Evolutionary conservation across 1,284 basidiomycete genomes (phyloP).

Genomic region (Spongispora temasekensis): DNA sequence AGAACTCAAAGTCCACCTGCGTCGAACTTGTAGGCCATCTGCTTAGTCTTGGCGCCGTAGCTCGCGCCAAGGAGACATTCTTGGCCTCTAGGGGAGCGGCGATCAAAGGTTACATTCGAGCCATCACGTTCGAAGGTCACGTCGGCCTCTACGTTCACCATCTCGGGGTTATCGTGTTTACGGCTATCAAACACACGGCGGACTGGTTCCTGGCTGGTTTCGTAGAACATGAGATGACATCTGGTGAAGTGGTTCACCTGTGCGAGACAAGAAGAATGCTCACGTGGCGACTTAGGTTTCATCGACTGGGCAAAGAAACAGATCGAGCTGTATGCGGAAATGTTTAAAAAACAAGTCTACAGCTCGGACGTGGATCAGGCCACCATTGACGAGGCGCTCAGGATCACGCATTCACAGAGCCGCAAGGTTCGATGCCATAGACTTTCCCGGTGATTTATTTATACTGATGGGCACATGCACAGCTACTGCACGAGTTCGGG

Average conservation of each 20-base stretch:
- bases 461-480: slow-evolving; percentile 1
- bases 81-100: slow-evolving; percentile 78
- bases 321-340: slow-evolving; percentile 81
- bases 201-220: slow-evolving; percentile 98
- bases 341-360: slow-evolving; percentile 92
- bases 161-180: slow-evolving; percentile 83
- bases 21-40: slow-evolving; percentile 75
- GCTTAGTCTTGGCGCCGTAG: slow-evolving; percentile 72
- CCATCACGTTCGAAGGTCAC: slow-evolving; percentile 91
- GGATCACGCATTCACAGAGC: slow-evolving; percentile 76
- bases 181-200: slow-evolving; percentile 90
- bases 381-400: slow-evolving; percentile 74
- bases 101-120: slow-evolving; percentile 75
- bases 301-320: slow-evolving; percentile 93
- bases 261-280: background rate
- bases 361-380: slow-evolving; percentile 70
- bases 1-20: slow-evolving; percentile 78
- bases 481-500: slow-evolving; percentile 90
- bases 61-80: slow-evolving; percentile 77
- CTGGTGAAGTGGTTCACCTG: slow-evolving; percentile 56
- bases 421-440: slow-evolving; percentile 69
- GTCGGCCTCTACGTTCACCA: slow-evolving; percentile 81
- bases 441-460: background rate
- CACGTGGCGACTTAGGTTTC: slow-evolving; percentile 59
- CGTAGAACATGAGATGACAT: slow-evolving; percentile 92